Percentiles rank a stretch among this genome's conserved stretches.
These are phyloP conservation scores for Nissolia schottii DNA, from an alignment of 306 rosid genomes.

Conservation along the genomic window DNA sequence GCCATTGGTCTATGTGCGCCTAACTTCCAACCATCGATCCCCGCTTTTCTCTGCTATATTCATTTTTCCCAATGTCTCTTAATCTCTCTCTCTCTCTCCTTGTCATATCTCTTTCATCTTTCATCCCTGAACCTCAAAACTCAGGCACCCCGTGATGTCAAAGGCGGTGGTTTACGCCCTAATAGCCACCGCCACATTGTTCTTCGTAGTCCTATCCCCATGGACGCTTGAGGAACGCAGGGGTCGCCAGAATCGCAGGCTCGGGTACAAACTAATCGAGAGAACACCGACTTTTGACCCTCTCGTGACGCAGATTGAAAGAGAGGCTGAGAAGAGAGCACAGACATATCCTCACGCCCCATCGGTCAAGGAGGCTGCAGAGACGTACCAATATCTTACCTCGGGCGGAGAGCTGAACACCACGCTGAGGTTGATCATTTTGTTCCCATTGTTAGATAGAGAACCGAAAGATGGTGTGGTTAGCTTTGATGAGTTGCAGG, in stretches of 20 bases:
- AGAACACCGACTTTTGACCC: conserved; percentile 48
- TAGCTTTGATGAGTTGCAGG: conserved; percentile 41
- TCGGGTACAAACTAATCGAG: conserved; percentile 35
- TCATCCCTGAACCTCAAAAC: background rate
- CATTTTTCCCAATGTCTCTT: background rate
- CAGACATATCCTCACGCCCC: too few species aligned
- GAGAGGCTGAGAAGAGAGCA: conserved; percentile 14
- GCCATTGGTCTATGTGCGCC: background rate
- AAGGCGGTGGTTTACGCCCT: conserved; percentile 65
- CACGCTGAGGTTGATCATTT: conserved; percentile 48
- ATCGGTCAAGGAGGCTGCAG: conserved; percentile 9
- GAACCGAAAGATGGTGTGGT: conserved; percentile 50
- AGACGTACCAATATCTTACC: conserved; percentile 28
- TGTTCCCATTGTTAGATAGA: conserved; percentile 68
- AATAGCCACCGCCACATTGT: conserved; percentile 52
- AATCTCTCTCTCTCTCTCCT: background rate
- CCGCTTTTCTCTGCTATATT: conserved; percentile 24
- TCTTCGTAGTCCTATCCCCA: conserved; percentile 30
- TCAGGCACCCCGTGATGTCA: conserved; percentile 32
- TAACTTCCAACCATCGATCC: conserved; percentile 30
- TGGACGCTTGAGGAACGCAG: background rate
- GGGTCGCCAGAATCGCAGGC: conserved; percentile 41
- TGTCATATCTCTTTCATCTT: background rate
- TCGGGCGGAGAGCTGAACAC: conserved; percentile 48
- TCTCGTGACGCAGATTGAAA: conserved; percentile 25